Conservation (phyloP, 176 grass and related monocot species). For the Aegilops tauschii region DNA sequence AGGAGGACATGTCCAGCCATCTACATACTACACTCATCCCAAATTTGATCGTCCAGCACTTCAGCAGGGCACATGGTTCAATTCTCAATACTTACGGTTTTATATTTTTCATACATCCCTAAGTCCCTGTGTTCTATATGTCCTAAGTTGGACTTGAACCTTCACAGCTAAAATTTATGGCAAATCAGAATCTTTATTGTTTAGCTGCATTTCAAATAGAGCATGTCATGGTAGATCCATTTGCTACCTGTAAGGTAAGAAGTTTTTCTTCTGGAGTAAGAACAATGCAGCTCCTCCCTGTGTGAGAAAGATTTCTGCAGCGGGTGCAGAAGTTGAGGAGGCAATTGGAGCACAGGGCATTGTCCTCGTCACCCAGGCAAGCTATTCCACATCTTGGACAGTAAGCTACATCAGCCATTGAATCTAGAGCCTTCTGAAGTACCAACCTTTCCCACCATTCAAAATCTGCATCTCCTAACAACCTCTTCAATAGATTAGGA, state of each 20-base stretch:
- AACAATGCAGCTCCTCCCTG: slow-evolving; percentile 38
- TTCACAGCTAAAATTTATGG: neutral
- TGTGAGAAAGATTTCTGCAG: slow-evolving; percentile 41
- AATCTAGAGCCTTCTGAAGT: slow-evolving; percentile 50
- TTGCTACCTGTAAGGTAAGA: slow-evolving; percentile 44
- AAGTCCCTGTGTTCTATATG: neutral
- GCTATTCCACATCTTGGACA: slow-evolving; percentile 57
- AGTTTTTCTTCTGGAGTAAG: slow-evolving; percentile 49
- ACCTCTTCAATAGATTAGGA: slow-evolving; percentile 40
- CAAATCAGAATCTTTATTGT: neutral
- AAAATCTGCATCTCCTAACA: slow-evolving; percentile 49
- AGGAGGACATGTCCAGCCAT: too few relatives aligned
- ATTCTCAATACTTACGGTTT: neutral
- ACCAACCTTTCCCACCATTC: slow-evolving; percentile 50
- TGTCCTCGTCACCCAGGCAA: slow-evolving; percentile 50
- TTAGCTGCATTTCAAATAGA: neutral
- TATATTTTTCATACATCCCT: neutral
- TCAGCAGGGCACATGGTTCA: too few relatives aligned
- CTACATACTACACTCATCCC: too few relatives aligned
- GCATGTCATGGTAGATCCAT: neutral
- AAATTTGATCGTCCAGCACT: too few relatives aligned
- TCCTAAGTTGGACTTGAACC: neutral
- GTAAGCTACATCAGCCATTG: slow-evolving; percentile 51
- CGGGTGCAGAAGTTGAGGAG: slow-evolving; percentile 48
- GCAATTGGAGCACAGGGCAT: slow-evolving; percentile 51